Evolutionary conservation across 495 filamentous ascomycete genomes (phyloP).

Genomic region (Trichoderma parareesei): DNA sequence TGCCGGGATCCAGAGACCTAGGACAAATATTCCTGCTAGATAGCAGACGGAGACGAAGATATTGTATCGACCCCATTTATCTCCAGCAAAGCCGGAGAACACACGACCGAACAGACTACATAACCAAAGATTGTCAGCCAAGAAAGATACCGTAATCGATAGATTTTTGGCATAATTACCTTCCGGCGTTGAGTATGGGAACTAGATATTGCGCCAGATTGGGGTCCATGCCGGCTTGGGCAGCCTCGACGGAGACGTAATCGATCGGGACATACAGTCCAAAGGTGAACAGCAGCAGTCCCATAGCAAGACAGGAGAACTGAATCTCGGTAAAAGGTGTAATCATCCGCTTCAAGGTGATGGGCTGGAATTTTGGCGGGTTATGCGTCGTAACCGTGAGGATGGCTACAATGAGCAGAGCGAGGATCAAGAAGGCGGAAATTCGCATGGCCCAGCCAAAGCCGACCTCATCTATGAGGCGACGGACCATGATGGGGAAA

Average conservation of each 20-base stretch:
- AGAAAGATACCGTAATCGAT: neutral
- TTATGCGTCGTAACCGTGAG: slow-evolving; percentile 17
- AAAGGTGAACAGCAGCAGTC: slow-evolving; percentile 41
- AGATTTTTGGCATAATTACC: slow-evolving; percentile 6
- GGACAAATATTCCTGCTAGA: slow-evolving; percentile 45
- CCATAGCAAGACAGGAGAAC: slow-evolving; percentile 17
- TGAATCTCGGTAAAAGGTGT: slow-evolving; percentile 33
- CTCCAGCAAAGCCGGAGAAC: slow-evolving; percentile 53
- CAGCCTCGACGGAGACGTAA: slow-evolving; percentile 51
- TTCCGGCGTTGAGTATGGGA: slow-evolving; percentile 51
- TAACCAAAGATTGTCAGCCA: neutral
- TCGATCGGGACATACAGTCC: slow-evolving; percentile 57
- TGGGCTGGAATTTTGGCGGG: slow-evolving; percentile 16
- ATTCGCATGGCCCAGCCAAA: slow-evolving; percentile 61
- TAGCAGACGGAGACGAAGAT: slow-evolving; percentile 42
- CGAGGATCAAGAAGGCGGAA: slow-evolving; percentile 54
- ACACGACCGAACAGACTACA: slow-evolving; percentile 51
- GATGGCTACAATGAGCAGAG: slow-evolving; percentile 44
- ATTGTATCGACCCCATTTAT: slow-evolving; percentile 58
- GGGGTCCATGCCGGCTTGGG: slow-evolving; percentile 43
- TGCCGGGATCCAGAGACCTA: slow-evolving; percentile 54
- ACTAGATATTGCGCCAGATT: slow-evolving; percentile 50
- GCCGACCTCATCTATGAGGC: slow-evolving; percentile 47
- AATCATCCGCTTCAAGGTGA: slow-evolving; percentile 13
- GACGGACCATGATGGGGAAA: slow-evolving; percentile 55